Percentiles rank a stretch among this genome's conserved stretches.
phyloP scores from a whole-genome alignment of 176 grass and related monocot genomes.

The Phoenix dactylifera region DNA sequence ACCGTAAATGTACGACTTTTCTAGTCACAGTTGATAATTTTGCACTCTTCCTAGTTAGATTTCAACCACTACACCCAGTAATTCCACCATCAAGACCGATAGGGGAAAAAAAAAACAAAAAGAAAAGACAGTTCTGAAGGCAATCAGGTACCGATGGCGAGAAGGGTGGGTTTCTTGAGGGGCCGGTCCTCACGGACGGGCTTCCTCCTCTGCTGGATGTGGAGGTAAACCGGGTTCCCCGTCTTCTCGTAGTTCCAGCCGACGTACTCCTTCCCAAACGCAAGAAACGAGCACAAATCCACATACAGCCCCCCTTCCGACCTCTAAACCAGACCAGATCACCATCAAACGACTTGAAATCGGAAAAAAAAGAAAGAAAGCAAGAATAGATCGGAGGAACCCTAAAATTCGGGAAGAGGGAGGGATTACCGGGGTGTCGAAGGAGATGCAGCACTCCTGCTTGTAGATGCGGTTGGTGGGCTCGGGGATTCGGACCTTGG shows the following conservation, averaged over 20 bases:
- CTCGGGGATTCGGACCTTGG: constrained; percentile 91
- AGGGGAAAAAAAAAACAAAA: not conserved
- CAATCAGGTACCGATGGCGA: constrained; percentile 59
- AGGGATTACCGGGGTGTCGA: constrained; percentile 61
- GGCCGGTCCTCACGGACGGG: constrained; percentile 58
- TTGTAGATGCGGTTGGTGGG: constrained; percentile 88
- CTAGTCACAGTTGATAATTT: too few relatives aligned
- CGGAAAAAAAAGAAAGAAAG: not conserved
- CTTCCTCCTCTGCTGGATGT: constrained; percentile 71
- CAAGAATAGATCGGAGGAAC: not conserved
- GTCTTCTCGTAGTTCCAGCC: constrained; percentile 80
- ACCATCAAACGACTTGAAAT: constrained; percentile 3
- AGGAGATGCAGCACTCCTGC: constrained; percentile 96
- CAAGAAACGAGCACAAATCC: constrained; percentile 84
- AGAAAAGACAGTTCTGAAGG: not conserved
- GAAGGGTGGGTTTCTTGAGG: constrained; percentile 82
- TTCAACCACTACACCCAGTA: too few relatives aligned
- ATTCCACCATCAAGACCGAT: not conserved
- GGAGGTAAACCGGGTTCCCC: constrained; percentile 77
- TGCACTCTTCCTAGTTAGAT: too few relatives aligned
- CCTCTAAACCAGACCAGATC: constrained; percentile 32
- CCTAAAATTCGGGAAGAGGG: not conserved
- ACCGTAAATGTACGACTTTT: too few relatives aligned
- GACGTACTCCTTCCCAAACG: constrained; percentile 71
- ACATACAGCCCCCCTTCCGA: constrained; percentile 75